phyloP scores from a whole-genome alignment of 306 rosid species.

The Hippophae gyantsensis region DNA sequence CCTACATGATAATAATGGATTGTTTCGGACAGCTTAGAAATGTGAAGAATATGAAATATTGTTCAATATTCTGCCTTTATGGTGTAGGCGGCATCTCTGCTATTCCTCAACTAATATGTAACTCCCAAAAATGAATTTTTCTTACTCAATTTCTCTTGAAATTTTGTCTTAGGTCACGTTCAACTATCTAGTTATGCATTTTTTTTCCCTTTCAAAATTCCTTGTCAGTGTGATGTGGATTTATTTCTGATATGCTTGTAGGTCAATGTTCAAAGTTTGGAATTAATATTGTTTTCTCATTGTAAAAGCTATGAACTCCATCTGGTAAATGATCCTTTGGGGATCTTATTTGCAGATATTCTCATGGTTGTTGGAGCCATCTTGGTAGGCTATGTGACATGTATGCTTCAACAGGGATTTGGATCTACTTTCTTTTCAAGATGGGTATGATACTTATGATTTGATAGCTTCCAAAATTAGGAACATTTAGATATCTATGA shows the following conservation, averaged over 20 bases:
- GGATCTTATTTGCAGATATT: slow-evolving; percentile 55
- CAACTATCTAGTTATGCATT: no score
- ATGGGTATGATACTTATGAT: slow-evolving; percentile 30
- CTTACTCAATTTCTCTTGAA: no score
- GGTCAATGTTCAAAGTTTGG: not conserved
- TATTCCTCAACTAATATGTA: no score
- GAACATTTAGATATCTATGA: slow-evolving; percentile 2
- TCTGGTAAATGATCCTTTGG: slow-evolving; percentile 6
- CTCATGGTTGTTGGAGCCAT: slow-evolving; percentile 82
- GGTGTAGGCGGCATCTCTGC: no score
- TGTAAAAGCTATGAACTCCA: slow-evolving; percentile 2
- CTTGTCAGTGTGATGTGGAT: not conserved
- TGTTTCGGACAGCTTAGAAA: no score
- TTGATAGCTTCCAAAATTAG: not conserved
- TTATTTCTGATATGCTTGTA: no score
- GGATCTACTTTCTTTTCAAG: slow-evolving; percentile 54
- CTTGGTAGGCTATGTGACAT: slow-evolving; percentile 73
- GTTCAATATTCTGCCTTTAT: no score
- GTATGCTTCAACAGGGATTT: slow-evolving; percentile 82
- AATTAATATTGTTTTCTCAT: not conserved
- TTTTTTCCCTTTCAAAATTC: no score
- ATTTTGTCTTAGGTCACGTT: no score
- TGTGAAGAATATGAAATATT: no score
- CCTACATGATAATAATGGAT: no score
- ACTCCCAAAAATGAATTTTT: no score